phyloP scores from a whole-genome alignment of 208 protist species.

The Trypanosoma mega region DNA sequence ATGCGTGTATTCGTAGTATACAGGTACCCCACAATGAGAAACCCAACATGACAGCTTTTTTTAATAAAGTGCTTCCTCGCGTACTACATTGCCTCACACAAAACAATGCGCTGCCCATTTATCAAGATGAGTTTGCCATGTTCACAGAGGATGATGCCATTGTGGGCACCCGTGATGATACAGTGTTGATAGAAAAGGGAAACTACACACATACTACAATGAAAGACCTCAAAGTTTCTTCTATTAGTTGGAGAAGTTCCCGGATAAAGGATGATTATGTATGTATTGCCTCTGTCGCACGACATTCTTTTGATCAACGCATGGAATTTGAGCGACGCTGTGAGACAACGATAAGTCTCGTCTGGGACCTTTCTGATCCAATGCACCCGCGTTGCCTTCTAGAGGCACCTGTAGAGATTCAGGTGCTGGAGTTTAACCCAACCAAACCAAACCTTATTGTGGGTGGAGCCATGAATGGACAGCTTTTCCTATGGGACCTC shows the following conservation, averaged over 20 bases:
- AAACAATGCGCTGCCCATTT: slow-evolving; percentile 85
- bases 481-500: slow-evolving; percentile 91
- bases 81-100: slow-evolving; percentile 81
- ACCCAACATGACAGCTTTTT: slow-evolving; percentile 62
- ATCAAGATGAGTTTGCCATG: slow-evolving; percentile 79
- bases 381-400: slow-evolving; percentile 90
- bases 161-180: slow-evolving; percentile 75
- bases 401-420: slow-evolving; percentile 85
- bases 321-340: slow-evolving; percentile 71
- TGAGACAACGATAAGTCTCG: slow-evolving; percentile 70
- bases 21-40: slow-evolving; percentile 49
- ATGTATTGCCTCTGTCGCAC: slow-evolving; percentile 75
- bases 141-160: slow-evolving; percentile 90
- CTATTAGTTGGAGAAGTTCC: slow-evolving; percentile 79
- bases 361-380: slow-evolving; percentile 90
- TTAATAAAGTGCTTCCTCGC: slow-evolving; percentile 77
- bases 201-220: slow-evolving; percentile 82
- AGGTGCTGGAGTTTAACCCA: slow-evolving; percentile 87
- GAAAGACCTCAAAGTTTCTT: slow-evolving; percentile 75
- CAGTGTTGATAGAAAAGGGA: slow-evolving; percentile 80
- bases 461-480: slow-evolving; percentile 87
- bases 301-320: slow-evolving; percentile 62
- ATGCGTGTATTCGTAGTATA: slow-evolving; percentile 74
- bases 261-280: slow-evolving; percentile 64
- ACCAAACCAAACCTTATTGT: slow-evolving; percentile 73